phyloP scores from a whole-genome alignment of 306 rosid genomes.

The Macrotyloma uniflorum region DNA sequence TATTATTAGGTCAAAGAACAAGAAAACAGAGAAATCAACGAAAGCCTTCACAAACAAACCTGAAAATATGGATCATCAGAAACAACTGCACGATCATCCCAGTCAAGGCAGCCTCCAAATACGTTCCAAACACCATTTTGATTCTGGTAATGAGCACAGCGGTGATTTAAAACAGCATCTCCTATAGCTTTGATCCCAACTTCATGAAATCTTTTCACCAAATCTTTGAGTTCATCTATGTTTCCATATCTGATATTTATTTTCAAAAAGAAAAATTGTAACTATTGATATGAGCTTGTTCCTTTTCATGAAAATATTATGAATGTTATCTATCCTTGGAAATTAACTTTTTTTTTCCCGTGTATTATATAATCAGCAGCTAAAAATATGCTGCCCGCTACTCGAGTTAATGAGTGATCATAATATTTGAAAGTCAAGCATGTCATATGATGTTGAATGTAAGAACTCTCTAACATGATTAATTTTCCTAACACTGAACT shows the following conservation, averaged over 20 bases:
- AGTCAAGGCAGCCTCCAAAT: slow-evolving; percentile 81
- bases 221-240: slow-evolving; percentile 75
- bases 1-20: background rate
- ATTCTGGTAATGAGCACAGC: slow-evolving; percentile 81
- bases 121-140: slow-evolving; percentile 86
- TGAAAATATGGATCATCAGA: slow-evolving; percentile 94
- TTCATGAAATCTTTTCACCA: slow-evolving; percentile 65
- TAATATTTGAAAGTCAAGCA: slow-evolving; percentile 17
- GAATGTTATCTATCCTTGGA: background rate
- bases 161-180: slow-evolving; percentile 91
- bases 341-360: background rate
- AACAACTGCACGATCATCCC: slow-evolving; percentile 89
- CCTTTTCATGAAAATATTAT: background rate
- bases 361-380: slow-evolving; percentile 1
- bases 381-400: background rate
- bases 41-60: slow-evolving; percentile 48
- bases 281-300: slow-evolving; percentile 25
- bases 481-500: background rate
- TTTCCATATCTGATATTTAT: slow-evolving; percentile 69
- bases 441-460: slow-evolving; percentile 12
- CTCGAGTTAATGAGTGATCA: background rate
- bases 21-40: background rate
- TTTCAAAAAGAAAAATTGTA: background rate
- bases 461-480: background rate
- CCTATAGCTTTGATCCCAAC: slow-evolving; percentile 77